These are phyloP conservation scores for Scleroderma citrinum DNA, from an alignment of 768 basidiomycete genomes.

Conservation along the genomic window DNA sequence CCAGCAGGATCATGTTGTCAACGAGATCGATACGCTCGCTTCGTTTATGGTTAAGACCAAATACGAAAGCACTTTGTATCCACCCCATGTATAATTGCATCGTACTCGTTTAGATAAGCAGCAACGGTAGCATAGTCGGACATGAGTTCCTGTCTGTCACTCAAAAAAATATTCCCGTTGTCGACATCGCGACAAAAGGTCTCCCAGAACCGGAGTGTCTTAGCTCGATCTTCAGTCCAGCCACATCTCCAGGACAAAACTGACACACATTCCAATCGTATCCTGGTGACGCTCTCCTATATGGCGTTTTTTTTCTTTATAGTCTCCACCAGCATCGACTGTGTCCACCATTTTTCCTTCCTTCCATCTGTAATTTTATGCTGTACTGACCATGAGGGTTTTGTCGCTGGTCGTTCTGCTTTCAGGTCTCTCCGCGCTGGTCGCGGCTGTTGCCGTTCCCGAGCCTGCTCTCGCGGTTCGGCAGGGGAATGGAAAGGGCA, in stretches of 20 bases:
- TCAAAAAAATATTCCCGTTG: too few species aligned
- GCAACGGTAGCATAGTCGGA: too few species aligned
- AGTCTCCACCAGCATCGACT: too few species aligned
- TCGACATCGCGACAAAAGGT: too few species aligned
- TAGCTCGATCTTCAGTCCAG: too few species aligned
- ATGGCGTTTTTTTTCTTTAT: too few species aligned
- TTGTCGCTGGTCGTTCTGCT: constrained; percentile 25
- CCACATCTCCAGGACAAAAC: too few species aligned
- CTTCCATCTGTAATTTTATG: background rate
- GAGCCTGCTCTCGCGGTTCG: constrained; percentile 13
- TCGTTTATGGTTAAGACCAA: constrained; percentile 74
- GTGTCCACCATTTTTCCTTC: background rate
- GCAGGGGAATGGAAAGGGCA: constrained; percentile 12
- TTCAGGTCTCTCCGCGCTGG: constrained; percentile 31
- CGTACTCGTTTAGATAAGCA: too few species aligned
- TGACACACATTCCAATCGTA: too few species aligned
- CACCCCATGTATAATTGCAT: constrained; percentile 2
- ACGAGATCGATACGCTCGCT: constrained; percentile 78
- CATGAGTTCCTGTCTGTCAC: too few species aligned
- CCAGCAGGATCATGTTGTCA: constrained; percentile 43
- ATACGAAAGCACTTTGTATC: constrained; percentile 34
- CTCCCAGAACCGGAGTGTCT: too few species aligned
- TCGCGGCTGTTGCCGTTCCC: constrained; percentile 22
- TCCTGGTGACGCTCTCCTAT: too few species aligned
- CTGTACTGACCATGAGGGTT: background rate